Base-by-base conservation (phyloP, 106 monocot species). In the Iris macrosiphon region DNA sequence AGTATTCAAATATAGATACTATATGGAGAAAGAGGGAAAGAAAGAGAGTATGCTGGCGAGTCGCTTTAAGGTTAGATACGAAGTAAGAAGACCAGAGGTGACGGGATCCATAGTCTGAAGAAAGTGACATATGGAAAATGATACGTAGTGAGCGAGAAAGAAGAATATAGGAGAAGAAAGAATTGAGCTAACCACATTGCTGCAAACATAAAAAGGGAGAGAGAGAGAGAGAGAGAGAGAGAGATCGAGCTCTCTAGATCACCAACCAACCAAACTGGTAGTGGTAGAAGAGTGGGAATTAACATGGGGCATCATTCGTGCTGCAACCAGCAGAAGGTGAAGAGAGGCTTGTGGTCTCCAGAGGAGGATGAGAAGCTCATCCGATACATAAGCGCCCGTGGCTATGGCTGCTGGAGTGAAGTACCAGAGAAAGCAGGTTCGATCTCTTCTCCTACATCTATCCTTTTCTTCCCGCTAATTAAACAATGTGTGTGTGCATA, bases 281-380 rank as follows among this genome's bases (percentile, higher is more conserved):
- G n/a, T 2, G n/a, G n/a, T n/a, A n/a, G n/a, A n/a, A n/a, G n/a
- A n/a, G n/a, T 20, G 6, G 24, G 3, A 20, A 25, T 52, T 53
- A 8, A 20, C 27, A 77, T 77, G 77, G 77, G 77, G 40, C 77
- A 77, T 46, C 77, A 78, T 48, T 67, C 77, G 9, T 78, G 77
- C 62, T 78, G 77, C 66, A 78, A 72, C 39, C 77, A 78, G 49
- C 77, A 78, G 64, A 78, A 72, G 61, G 77, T 78, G 31, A 78
- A 78, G 62, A 78, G 77, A 50, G 77, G 77, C 0, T 37, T 78
- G 15, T 78, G 77, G 77, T 77, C 77, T 10, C 76, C 76, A 41
- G 74, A 74, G 48, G 74, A 74, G 37, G 75, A 70, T 42, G 77
- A 78, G 72, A 78, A 78, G 62, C 67, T 78, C 44, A 62, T 78